Evolutionary conservation across 2,329 filamentous ascomycete genomes (phyloP).

Genomic region (Botrytis fragariae): DNA sequence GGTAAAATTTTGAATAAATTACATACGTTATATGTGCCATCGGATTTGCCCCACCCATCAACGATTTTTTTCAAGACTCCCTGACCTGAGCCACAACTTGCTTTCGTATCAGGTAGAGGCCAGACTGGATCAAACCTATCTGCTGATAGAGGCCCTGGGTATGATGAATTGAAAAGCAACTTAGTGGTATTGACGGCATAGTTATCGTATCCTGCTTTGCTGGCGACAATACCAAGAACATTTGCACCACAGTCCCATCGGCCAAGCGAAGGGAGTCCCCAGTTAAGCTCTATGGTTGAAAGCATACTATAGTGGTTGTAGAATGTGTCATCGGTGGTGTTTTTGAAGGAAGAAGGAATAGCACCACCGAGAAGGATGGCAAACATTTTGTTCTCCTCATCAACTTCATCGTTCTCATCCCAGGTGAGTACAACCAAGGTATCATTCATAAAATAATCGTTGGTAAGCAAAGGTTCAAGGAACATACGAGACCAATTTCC

Average conservation of each 20-base stretch:
- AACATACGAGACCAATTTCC: constrained; percentile 51
- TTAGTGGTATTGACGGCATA: constrained; percentile 36
- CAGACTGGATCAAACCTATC: constrained; percentile 29
- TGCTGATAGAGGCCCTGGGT: constrained; percentile 40
- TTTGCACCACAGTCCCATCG: constrained; percentile 42
- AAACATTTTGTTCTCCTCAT: constrained; percentile 50
- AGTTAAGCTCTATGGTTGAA: constrained; percentile 42
- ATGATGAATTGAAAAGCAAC: constrained; percentile 45
- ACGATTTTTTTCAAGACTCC: constrained; percentile 24
- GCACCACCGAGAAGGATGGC: constrained; percentile 54
- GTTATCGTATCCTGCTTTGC: constrained; percentile 30
- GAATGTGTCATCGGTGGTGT: constrained; percentile 50
- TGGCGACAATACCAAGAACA: constrained; percentile 32
- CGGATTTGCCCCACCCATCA: constrained; percentile 24
- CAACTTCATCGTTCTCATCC: constrained; percentile 54
- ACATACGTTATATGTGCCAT: constrained; percentile 23
- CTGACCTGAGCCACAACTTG: constrained; percentile 26
- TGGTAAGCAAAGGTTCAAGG: constrained; percentile 50
- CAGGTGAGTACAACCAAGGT: constrained; percentile 56
- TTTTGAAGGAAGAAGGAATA: constrained; percentile 45
- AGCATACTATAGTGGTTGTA: constrained; percentile 46
- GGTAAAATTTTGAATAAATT: neutral
- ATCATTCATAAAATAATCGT: constrained; percentile 49
- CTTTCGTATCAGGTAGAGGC: constrained; percentile 28
- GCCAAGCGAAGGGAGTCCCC: constrained; percentile 43